Evolutionary conservation across 2,329 filamentous ascomycete genomes (phyloP), one percentile per base, ranked within the genome.

Genomic region (Chaetomiaceae sp.): DNA sequence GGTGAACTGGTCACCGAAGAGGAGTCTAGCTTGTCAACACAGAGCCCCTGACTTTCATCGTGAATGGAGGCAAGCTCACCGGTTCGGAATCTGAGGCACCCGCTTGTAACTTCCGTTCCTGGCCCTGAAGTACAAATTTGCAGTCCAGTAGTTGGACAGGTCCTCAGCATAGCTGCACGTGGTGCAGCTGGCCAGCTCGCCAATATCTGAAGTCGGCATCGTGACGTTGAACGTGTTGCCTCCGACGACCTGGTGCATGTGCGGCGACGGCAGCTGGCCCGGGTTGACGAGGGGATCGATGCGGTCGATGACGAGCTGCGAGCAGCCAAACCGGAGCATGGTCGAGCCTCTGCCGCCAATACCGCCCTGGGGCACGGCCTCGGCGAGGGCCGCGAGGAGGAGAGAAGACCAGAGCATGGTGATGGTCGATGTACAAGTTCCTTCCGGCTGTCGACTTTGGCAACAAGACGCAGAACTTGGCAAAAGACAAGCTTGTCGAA

Each of bases 221-320:
- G 69, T 66, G 0, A 67, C 66, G 55, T 75, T 75, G 68, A 75
- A 75, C 2, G 68, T 68, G 57, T 75, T 71, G n/a, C 72, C 72
- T 47, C 82, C 80, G 46, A 79, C 74, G 53, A 84, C 76, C 47
- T 77, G 79, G 64, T 84, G 81, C 6, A 80, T 72, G 65, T 84
- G 81, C 8, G 69, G 66, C 2, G 79, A 74, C 3, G 80, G 76
- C 15, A 78, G 70, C 6, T 56, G 46, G 2, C 79, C 80, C 3
- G 67, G 68, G 59, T 69, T 69, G 20, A 70, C 67, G 2, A 70
- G 61, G 3, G 68, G 68, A 47, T 70, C 68, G 44, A 70, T 60
- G 0, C 68, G 63, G 58, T 70, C 67, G 51, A 82, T 70, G 53
- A 80, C 80, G 54, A 80, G 71, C 60, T 75, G 73, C 17, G 77